Base-by-base conservation (phyloP, 257 asterid species). In the Gentiana straminea region DNA sequence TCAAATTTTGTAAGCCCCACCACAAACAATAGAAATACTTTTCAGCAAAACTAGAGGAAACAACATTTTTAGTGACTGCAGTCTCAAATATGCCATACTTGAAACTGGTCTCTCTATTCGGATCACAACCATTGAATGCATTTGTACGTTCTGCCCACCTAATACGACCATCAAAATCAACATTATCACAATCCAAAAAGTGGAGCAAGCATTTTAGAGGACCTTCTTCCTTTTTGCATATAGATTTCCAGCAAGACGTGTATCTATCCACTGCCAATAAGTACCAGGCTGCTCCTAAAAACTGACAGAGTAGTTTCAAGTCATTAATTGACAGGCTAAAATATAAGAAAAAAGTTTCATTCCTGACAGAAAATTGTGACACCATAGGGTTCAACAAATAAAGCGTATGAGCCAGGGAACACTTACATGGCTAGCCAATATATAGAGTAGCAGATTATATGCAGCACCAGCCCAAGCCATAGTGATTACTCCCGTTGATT, bases 391-490 rank as follows among this genome's bases (percentile, higher is more conserved):
- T 12, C 24, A 24, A 24, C 24, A 24, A 24, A 24, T 24, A 24
- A 24, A 24, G 24, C 24, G 24, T 24, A 24, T 59, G 36, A 35
- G 58, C 8, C 60, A 37, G 60, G 8, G 8, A 2, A 13, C 44
- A 77, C 96, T 60, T 81, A 90, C 98, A 77, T 86, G 98, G 75
- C 98, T 90, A 62, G 98, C 98, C 63, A 90, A 67, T 94, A 90
- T 84, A 82, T 86, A 90, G 72, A 84, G 86, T 34, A 90, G 68
- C 72, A 90, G 75, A 79, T 90, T 90, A 80, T 90, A 90, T 48
- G 94, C 98, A 39, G 98, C 98, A 65, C 98, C 98, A 13, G 98
- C 98, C 98, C 98, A 90, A 74, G 94, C 96, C 60, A 96, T 86
- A 62, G 98, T 86, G 76, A 90, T 96, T 55, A 90, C 78, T 75